Conservation (phyloP, 2,329 filamentous ascomycete species). For the Colletotrichum abscissum region DNA sequence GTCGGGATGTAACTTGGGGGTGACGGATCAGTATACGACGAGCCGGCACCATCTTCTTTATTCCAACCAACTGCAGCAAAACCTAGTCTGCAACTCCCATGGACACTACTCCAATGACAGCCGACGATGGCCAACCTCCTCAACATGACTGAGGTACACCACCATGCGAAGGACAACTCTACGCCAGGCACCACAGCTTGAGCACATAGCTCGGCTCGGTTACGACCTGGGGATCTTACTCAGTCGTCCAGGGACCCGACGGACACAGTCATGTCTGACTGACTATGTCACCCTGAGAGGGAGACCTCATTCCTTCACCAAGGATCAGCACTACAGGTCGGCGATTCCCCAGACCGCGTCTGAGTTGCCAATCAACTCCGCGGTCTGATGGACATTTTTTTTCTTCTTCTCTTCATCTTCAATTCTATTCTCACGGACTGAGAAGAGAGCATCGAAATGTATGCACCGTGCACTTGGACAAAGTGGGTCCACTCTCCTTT, state of each 20-base stretch:
- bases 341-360: not conserved
- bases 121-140: not conserved
- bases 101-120: not conserved
- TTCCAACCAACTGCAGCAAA: not conserved
- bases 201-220: not conserved
- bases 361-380: not conserved
- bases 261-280: not conserved
- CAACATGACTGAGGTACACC: not conserved
- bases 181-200: not conserved
- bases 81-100: not conserved
- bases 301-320: not conserved
- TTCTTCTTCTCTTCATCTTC: not conserved
- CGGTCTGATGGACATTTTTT: not conserved
- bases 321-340: not conserved
- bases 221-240: slow-evolving; percentile 14
- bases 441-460: not conserved
- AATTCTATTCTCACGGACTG: not conserved
- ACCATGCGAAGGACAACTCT: not conserved
- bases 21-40: slow-evolving; percentile 7
- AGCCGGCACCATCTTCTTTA: not conserved
- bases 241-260: not conserved
- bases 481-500: not conserved
- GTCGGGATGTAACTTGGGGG: not conserved
- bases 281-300: not conserved
- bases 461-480: not conserved